Evolutionary conservation across 2,329 filamentous ascomycete genomes (phyloP).

Genomic region (Diaporthe eres): DNA sequence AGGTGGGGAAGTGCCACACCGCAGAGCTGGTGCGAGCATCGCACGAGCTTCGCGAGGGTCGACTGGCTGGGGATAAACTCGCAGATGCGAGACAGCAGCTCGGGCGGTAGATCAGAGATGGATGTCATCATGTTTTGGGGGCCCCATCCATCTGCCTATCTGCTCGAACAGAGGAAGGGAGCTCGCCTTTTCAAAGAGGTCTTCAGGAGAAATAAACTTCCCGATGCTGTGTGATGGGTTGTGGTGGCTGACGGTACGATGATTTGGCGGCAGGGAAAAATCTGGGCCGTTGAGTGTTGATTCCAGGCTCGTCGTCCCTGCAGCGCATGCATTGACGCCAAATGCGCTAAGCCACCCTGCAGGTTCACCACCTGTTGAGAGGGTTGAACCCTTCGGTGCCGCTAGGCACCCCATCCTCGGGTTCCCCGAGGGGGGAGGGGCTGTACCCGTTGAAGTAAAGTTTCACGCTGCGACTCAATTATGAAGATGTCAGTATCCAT

Average conservation of each 20-base stretch:
- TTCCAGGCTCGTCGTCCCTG: background rate
- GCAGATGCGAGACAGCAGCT: slow-evolving; percentile 32
- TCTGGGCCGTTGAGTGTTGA: background rate
- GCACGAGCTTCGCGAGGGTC: slow-evolving; percentile 20
- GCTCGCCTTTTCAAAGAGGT: too few species aligned
- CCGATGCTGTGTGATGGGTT: background rate
- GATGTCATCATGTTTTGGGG: background rate
- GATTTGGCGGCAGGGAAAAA: background rate
- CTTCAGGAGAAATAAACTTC: background rate
- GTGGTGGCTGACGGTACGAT: background rate
- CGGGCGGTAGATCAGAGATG: slow-evolving; percentile 30
- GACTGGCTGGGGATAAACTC: slow-evolving; percentile 34
- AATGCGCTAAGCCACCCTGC: background rate
- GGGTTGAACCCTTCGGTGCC: slow-evolving; percentile 3
- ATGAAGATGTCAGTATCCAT: too few species aligned
- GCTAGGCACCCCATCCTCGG: too few species aligned
- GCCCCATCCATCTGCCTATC: background rate
- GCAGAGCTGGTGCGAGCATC: slow-evolving; percentile 31
- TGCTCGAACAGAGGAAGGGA: background rate
- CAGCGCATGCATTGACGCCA: slow-evolving; percentile 5
- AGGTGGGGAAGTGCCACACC: slow-evolving; percentile 18
- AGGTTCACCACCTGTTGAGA: background rate
- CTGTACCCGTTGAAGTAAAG: background rate
- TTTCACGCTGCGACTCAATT: background rate
- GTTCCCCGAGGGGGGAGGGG: too few species aligned